Percentiles rank a stretch among this genome's conserved stretches.
Evolutionary conservation across 106 monocot genomes (phyloP).

Genomic region (Alisma plantagoaquatica): DNA sequence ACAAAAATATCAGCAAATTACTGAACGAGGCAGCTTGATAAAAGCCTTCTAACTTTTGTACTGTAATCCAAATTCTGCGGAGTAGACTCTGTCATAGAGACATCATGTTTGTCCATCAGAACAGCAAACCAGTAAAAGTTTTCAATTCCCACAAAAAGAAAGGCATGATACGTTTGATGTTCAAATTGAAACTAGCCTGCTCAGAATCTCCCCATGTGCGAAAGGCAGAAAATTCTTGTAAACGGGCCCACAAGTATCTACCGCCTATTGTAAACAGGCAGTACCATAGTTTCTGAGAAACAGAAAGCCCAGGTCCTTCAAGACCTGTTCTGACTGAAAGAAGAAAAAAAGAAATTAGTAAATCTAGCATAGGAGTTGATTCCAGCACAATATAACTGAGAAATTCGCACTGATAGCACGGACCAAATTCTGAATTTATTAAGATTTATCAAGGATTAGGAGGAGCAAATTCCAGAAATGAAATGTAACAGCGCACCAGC

Average conservation of each 20-base stretch:
- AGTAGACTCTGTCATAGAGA: conserved; percentile 50
- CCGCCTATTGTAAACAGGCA: conserved; percentile 82
- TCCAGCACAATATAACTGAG: too few relatives aligned
- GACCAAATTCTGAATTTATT: too few relatives aligned
- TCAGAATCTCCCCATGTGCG: conserved; percentile 97
- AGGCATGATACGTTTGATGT: not conserved
- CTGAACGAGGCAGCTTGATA: conserved; percentile 64
- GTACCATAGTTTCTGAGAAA: conserved; percentile 90
- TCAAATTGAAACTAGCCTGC: conserved; percentile 30
- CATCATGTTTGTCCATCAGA: not conserved
- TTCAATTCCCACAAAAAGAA: not conserved
- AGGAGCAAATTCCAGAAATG: too few relatives aligned
- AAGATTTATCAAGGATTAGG: too few relatives aligned
- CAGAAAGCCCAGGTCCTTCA: conserved; percentile 92
- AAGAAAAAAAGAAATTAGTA: too few relatives aligned
- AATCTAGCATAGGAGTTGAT: too few relatives aligned
- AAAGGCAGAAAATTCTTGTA: conserved; percentile 95
- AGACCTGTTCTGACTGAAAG: conserved; percentile 89
- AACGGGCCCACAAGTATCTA: conserved; percentile 82
- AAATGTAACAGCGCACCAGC: too few relatives aligned
- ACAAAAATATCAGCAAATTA: conserved; percentile 82
- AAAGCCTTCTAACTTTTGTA: conserved; percentile 73
- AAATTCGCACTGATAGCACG: too few relatives aligned
- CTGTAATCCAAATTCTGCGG: conserved; percentile 49
- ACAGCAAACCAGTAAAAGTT: conserved; percentile 3